Conservation (phyloP, 2,329 filamentous ascomycete genomes). For the Ceratocystis eucalypticola region DNA sequence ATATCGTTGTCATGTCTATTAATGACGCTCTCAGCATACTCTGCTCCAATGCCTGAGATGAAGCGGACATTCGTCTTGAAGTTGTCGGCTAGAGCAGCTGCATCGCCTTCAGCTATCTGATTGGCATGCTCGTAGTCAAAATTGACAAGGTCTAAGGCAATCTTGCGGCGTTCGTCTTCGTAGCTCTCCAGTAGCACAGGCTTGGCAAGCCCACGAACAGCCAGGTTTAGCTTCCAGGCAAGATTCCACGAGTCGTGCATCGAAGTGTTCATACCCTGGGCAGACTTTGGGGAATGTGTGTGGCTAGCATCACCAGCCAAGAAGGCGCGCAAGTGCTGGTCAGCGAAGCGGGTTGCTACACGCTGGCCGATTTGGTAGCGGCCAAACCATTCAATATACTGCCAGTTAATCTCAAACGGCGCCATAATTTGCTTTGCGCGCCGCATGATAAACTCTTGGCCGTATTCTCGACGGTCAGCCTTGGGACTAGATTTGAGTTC, state of each 20-base stretch:
- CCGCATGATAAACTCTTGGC: conserved; percentile 57
- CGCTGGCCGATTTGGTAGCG: conserved; percentile 59
- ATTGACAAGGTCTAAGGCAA: conserved; percentile 44
- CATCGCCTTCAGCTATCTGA: conserved; percentile 47
- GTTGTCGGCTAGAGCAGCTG: conserved; percentile 50
- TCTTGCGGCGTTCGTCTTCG: conserved; percentile 48
- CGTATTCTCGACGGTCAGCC: conserved; percentile 31
- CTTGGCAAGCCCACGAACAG: conserved; percentile 42
- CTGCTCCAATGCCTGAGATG: conserved; percentile 58
- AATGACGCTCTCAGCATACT: conserved; percentile 40
- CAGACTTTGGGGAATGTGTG: conserved; percentile 59
- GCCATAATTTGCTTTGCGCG: conserved; percentile 48
- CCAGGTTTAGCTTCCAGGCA: conserved; percentile 38
- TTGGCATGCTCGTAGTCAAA: conserved; percentile 47
- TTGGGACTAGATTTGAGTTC: conserved; percentile 38
- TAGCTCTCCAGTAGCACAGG: conserved; percentile 45
- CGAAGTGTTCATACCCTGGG: conserved; percentile 52
- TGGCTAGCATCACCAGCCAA: conserved; percentile 58
- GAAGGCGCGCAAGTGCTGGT: conserved; percentile 49
- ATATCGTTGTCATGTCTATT: conserved; percentile 33
- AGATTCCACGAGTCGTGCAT: conserved; percentile 51
- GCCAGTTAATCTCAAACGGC: conserved; percentile 45
- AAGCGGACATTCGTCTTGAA: conserved; percentile 59
- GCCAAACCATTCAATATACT: conserved; percentile 55
- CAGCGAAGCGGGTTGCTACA: conserved; percentile 55